Conservation (phyloP, 2,329 filamentous ascomycete genomes). For the Fusarium sp. region DNA sequence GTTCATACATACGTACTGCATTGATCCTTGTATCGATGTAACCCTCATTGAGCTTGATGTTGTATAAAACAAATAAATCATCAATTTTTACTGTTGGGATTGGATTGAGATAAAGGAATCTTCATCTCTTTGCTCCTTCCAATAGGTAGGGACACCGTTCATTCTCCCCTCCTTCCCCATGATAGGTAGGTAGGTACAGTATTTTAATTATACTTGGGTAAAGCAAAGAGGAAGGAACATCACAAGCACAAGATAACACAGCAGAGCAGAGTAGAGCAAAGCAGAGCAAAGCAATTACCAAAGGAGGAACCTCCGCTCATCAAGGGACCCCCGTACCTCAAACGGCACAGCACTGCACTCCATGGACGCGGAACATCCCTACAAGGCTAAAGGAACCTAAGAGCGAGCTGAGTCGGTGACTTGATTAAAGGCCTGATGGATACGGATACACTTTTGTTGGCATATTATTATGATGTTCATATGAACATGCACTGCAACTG, state of each 20-base stretch:
- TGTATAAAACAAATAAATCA: not conserved
- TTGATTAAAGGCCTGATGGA: not conserved
- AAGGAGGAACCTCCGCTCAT: conserved; percentile 22
- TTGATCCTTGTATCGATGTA: conserved; percentile 1
- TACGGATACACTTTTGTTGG: not conserved
- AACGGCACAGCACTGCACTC: conserved; percentile 1
- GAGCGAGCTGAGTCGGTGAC: not conserved
- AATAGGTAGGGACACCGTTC: not conserved
- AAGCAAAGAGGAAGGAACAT: conserved; percentile 1
- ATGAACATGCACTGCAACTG: conserved; percentile 3
- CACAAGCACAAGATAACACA: not conserved
- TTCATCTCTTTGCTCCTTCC: conserved; percentile 11
- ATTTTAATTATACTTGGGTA: too few species aligned
- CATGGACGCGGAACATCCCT: conserved; percentile 10
- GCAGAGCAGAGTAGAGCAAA: not conserved
- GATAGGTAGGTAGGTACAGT: not conserved
- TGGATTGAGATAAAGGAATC: conserved; percentile 33
- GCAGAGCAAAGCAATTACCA: not conserved
- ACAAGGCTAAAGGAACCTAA: conserved; percentile 13
- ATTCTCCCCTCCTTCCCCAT: conserved; percentile 5
- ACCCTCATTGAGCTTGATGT: not conserved
- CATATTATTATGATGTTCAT: conserved; percentile 7
- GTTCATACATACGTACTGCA: not conserved
- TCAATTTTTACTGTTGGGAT: conserved; percentile 1
- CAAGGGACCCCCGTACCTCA: not conserved